Conservation (phyloP, 1,139 yeast genomes). For the Kodamaea plutei region DNA sequence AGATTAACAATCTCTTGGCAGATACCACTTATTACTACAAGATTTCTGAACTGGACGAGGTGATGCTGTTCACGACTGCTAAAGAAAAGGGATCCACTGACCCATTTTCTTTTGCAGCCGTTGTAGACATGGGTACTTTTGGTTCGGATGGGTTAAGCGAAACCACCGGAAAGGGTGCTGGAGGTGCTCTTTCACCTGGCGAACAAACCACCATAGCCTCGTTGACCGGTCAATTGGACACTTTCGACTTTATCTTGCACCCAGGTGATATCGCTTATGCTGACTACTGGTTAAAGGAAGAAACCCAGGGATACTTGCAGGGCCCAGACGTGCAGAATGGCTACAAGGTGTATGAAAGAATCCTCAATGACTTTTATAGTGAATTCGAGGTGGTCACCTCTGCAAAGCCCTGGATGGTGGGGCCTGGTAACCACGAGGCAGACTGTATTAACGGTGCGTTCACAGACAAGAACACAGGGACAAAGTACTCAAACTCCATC, state of each 20-base stretch:
- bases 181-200: slow-evolving; percentile 6
- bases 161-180: slow-evolving; percentile 5
- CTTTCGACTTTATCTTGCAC: slow-evolving; percentile 6
- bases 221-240: slow-evolving; percentile 1
- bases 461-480: slow-evolving; percentile 2
- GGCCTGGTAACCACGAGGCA: slow-evolving; percentile 7
- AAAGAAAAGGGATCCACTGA: slow-evolving; percentile 2
- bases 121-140: slow-evolving; percentile 7
- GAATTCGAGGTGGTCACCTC: slow-evolving; percentile 5
- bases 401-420: slow-evolving; percentile 6
- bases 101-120: slow-evolving; percentile 6
- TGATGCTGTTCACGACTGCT: slow-evolving; percentile 5
- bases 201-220: slow-evolving; percentile 6
- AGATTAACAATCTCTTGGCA: slow-evolving; percentile 5
- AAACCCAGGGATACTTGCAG: slow-evolving; percentile 4
- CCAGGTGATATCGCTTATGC: slow-evolving; percentile 7
- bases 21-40: slow-evolving; percentile 5
- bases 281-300: slow-evolving; percentile 8
- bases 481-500: slow-evolving; percentile 5
- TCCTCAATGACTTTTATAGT: slow-evolving; percentile 6
- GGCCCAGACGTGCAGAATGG: slow-evolving; percentile 3
- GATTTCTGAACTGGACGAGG: slow-evolving; percentile 2
- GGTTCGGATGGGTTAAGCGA: slow-evolving; percentile 6
- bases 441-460: slow-evolving; percentile 5
- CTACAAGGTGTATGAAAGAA: slow-evolving; percentile 5